Evolutionary conservation across 2,329 filamentous ascomycete species (phyloP).

Genomic region (Fusarium clavum): DNA sequence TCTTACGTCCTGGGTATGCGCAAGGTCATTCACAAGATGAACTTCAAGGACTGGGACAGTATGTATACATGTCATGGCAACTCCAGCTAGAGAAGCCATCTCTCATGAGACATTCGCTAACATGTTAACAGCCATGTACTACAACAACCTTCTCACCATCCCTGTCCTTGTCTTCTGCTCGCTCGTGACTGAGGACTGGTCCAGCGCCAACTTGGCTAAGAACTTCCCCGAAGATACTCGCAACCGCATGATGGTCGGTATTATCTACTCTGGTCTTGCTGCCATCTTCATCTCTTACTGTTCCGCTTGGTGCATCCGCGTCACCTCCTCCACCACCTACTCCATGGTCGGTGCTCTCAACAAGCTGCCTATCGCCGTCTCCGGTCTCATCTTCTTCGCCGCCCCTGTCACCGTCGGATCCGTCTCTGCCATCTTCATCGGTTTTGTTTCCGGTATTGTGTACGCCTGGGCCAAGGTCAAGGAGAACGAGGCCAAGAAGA

Average conservation of each 20-base stretch:
- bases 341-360: conserved; percentile 98
- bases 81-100: not conserved
- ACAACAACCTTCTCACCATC: conserved; percentile 98
- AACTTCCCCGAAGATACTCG: conserved; percentile 88
- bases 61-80: conserved; percentile 57
- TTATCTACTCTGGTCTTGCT: conserved; percentile 92
- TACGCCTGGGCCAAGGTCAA: conserved; percentile 78
- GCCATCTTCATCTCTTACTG: conserved; percentile 99
- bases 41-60: conserved; percentile 99
- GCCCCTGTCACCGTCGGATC: conserved; percentile 92
- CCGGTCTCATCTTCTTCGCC: conserved; percentile 93
- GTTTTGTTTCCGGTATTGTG: conserved; percentile 91
- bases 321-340: conserved; percentile 97
- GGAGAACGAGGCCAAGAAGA: conserved; percentile 63
- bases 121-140: conserved; percentile 86
- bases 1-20: conserved; percentile 92
- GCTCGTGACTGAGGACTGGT: conserved; percentile 92
- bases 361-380: conserved; percentile 95
- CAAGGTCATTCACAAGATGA: conserved; percentile 99
- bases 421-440: conserved; percentile 91
- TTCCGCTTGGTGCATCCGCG: conserved; percentile 97
- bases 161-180: conserved; percentile 88
- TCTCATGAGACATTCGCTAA: conserved; percentile 45
- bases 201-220: conserved; percentile 79
- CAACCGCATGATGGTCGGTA: conserved; percentile 83